These are phyloP conservation scores for Crucihimalaya himalaica DNA, from an alignment of 345 rosid species.

Conservation along the genomic window DNA sequence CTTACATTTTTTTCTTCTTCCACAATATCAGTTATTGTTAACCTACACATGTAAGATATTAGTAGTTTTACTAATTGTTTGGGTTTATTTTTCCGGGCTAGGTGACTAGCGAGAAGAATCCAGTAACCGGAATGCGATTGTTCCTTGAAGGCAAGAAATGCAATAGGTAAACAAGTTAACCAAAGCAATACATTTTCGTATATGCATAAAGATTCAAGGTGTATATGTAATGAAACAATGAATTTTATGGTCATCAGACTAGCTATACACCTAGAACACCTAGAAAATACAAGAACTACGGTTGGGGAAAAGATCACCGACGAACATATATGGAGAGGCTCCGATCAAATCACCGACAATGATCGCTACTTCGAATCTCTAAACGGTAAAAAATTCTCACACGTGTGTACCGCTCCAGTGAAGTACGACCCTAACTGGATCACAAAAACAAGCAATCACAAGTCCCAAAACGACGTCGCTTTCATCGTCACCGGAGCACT, in stretches of 20 bases:
- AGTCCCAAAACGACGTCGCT: slow-evolving; percentile 40
- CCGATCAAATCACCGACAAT: slow-evolving; percentile 48
- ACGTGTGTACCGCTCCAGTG: slow-evolving; percentile 74
- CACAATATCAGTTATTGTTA: neutral
- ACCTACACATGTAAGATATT: neutral
- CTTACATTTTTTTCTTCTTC: neutral
- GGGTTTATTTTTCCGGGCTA: slow-evolving; percentile 12
- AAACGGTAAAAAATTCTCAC: slow-evolving; percentile 62
- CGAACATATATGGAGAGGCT: slow-evolving; percentile 60
- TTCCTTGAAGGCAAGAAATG: slow-evolving; percentile 92
- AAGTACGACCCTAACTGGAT: slow-evolving; percentile 62
- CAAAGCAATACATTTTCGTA: neutral
- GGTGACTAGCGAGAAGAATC: slow-evolving; percentile 61
- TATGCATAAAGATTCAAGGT: neutral
- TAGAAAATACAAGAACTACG: slow-evolving; percentile 55
- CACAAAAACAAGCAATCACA: neutral
- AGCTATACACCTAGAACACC: slow-evolving; percentile 78
- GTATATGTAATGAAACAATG: neutral
- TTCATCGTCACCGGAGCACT: slow-evolving; percentile 93
- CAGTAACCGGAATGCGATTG: slow-evolving; percentile 82
- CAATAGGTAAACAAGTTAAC: slow-evolving; percentile 57
- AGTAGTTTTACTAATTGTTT: neutral
- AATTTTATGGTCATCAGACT: slow-evolving; percentile 44
- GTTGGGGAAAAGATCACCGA: slow-evolving; percentile 59
- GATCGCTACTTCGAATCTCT: slow-evolving; percentile 59